These are phyloP conservation scores for Rhizophagus clarus DNA, from an alignment of 192 early-diverging fungal species.

Conservation along the genomic window DNA sequence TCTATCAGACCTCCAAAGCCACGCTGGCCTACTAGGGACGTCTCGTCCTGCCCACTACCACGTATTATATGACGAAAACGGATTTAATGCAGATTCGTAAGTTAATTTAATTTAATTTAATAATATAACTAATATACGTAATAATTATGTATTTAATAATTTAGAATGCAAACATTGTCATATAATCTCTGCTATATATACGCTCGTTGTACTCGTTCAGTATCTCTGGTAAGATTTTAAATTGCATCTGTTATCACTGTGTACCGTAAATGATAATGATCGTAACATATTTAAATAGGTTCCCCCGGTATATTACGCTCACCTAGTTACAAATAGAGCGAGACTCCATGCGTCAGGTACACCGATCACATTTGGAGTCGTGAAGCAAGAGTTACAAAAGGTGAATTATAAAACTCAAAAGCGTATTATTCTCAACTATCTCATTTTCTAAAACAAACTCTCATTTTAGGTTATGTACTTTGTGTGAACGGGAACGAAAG, in stretches of 20 bases:
- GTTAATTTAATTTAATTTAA: not conserved
- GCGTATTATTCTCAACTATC: too few relatives aligned
- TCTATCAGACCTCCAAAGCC: conserved; percentile 68
- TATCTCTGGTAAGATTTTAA: conserved; percentile 61
- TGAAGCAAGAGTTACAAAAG: conserved; percentile 44
- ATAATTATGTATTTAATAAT: too few relatives aligned
- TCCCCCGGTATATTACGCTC: too few relatives aligned
- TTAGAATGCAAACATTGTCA: conserved; percentile 79
- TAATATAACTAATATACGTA: too few relatives aligned
- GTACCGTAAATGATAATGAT: not conserved
- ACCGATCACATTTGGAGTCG: conserved; percentile 44
- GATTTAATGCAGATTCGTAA: conserved; percentile 66
- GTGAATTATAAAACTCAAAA: not conserved
- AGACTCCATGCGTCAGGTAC: conserved; percentile 88
- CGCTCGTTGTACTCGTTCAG: conserved; percentile 83
- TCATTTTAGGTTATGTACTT: conserved; percentile 2
- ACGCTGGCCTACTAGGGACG: conserved; percentile 91
- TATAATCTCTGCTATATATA: conserved; percentile 93
- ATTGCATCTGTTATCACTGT: not conserved
- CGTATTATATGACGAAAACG: conserved; percentile 86
- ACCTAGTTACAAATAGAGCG: too few relatives aligned
- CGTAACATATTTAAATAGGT: conserved; percentile 29
- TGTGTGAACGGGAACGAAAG: not conserved
- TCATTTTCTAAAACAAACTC: not conserved
- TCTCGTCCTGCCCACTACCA: conserved; percentile 92